Conservation (phyloP, 2,329 filamentous ascomycete genomes). For the Aspergillus versicolor region DNA sequence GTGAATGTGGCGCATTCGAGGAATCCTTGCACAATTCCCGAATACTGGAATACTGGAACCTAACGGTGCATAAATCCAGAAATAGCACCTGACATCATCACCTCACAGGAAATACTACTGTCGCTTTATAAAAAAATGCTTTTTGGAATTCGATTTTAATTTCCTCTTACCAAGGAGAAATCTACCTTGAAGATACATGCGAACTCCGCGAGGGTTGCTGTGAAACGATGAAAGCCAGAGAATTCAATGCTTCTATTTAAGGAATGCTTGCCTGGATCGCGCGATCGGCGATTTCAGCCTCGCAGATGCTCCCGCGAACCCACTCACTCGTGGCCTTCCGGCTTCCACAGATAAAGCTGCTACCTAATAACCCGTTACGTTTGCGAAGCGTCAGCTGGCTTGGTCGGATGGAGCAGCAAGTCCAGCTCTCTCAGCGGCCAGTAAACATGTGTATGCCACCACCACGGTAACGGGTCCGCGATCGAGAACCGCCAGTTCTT, state of each 20-base stretch:
- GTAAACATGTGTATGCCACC: constrained; percentile 58
- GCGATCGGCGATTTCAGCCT: not conserved
- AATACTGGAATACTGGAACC: not conserved
- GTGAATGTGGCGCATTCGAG: not conserved
- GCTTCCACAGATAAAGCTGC: not conserved
- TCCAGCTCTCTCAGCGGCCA: constrained; percentile 45
- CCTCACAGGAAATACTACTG: not conserved
- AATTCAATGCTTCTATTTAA: not conserved
- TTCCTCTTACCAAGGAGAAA: not conserved
- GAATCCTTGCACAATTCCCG: not conserved
- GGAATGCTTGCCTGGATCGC: not conserved
- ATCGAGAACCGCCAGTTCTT: constrained; percentile 55
- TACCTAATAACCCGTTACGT: not conserved
- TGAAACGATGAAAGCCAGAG: not conserved
- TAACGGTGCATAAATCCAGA: not conserved
- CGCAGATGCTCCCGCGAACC: not conserved
- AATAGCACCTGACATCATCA: constrained; percentile 3
- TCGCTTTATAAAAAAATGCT: not conserved
- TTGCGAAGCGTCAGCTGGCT: not conserved
- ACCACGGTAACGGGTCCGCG: constrained; percentile 58
- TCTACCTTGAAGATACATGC: not conserved
- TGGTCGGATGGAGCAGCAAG: not conserved
- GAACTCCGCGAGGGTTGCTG: not conserved
- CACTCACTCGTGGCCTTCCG: not conserved
- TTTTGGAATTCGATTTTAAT: not conserved